These are phyloP conservation scores for Coniella lustricola DNA, from an alignment of 2,329 filamentous ascomycete species.

Conservation along the genomic window DNA sequence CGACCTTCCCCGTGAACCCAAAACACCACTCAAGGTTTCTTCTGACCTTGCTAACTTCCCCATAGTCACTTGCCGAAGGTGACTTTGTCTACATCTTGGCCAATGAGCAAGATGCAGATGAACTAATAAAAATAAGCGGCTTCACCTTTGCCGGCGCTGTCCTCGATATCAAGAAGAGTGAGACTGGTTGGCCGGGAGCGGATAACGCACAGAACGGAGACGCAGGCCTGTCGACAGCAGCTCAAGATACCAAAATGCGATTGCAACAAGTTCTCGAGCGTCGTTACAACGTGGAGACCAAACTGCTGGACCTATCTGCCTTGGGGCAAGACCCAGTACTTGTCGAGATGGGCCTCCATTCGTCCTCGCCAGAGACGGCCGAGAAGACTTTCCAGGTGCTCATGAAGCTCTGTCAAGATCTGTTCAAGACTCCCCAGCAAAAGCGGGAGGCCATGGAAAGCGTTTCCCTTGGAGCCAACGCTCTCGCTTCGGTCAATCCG, in stretches of 20 bases:
- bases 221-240: slow-evolving; percentile 17
- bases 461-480: slow-evolving; percentile 75
- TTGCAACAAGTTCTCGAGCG: slow-evolving; percentile 64
- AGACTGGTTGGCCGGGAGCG: slow-evolving; percentile 31
- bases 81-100: slow-evolving; percentile 63
- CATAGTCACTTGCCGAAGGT: slow-evolving; percentile 62
- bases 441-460: slow-evolving; percentile 75
- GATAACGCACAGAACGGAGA: slow-evolving; percentile 27
- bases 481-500: slow-evolving; percentile 62
- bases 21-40: slow-evolving; percentile 30
- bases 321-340: slow-evolving; percentile 68
- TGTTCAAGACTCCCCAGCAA: slow-evolving; percentile 64
- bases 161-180: slow-evolving; percentile 47
- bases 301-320: slow-evolving; percentile 76
- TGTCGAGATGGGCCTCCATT: slow-evolving; percentile 68
- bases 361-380: slow-evolving; percentile 59
- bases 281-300: slow-evolving; percentile 64
- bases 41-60: slow-evolving; percentile 58
- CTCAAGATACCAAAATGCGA: slow-evolving; percentile 55
- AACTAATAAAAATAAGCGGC: slow-evolving; percentile 60
- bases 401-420: slow-evolving; percentile 75
- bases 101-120: slow-evolving; percentile 55
- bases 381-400: slow-evolving; percentile 88
- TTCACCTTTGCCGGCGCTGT: slow-evolving; percentile 60
- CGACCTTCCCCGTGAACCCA: slow-evolving; percentile 30